Base-by-base conservation (phyloP, 2,329 filamentous ascomycete genomes). In the Verticillium longisporum region DNA sequence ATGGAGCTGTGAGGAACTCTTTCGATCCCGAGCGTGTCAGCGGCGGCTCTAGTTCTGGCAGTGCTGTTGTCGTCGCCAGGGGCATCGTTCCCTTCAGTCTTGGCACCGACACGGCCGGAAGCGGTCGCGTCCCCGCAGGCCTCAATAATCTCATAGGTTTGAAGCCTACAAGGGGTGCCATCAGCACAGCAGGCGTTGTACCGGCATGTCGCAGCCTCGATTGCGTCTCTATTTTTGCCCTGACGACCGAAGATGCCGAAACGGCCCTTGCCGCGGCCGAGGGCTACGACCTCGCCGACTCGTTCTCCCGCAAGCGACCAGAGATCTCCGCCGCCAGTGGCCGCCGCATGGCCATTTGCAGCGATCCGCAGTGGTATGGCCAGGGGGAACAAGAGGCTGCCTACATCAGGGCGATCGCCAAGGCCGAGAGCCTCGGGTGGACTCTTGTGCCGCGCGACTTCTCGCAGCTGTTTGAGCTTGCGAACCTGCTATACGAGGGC, bases 1-100 rank as follows among this genome's bases (percentile, higher is more conserved):
- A 82, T 60, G 85, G 85, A 2, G 79, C 77, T 21, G 80, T 83
- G 1, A 75, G 80, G 26, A 85, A 82, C 60, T 74, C 83, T 0
- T 84, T 78, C 65, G 78, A 66, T 68, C 75, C 67, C 55, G 60
- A 58, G 13, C 68, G 65, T n/a, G 69, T 75, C 61, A 72, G 71
- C 18, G 84, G 84, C 3, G 84, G 84, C 1, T 85, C 83, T 1
- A 85, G 81, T 37, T 83, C 81, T n/a, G 84, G 84, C 4, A 83
- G 78, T 53, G 78, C 79, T 6, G 81, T 86, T 3, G 80, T 78
- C 32, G 83, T 86, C 7, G 81, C 77, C 2, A 78, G 81, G 13
- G 77, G 76, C 0, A 72, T 81, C 1, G 82, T 84, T 1, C 80
- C 83, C 0, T 86, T 87, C 64, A 81, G 82, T 11, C 71, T 87